Evolutionary conservation across 1,139 yeast genomes (phyloP), one percentile per base, ranked within the genome.

Genomic region (Pichia sp.): DNA sequence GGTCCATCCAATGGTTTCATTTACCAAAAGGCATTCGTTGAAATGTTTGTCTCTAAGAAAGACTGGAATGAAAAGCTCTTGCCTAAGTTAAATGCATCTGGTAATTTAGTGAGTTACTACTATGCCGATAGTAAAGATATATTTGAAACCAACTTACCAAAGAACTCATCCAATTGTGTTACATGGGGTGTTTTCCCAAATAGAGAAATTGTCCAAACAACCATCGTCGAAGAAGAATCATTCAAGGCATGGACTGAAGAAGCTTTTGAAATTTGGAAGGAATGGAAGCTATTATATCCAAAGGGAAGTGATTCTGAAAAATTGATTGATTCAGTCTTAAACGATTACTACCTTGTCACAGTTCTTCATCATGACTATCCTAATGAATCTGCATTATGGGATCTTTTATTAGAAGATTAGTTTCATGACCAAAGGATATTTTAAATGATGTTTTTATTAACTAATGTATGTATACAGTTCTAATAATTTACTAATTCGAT

Each of bases 151-250:
- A 86, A 85, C 57, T 67, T 85, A 60, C 73, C 75, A 1, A 59
- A 67, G 2, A 70, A 68, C 15, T 71, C 76, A 18, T 73, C 84
- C 4, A 66, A 84, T 57, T 96, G 94, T 21, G 94, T 93, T 10
- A 93, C 98, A 0, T 93, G 97, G 97, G 97, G 97, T 48, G 95
- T 86, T 3, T 90, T 91, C 71, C 95, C 95, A 2, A 85, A 83
- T 67, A 77, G 87, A 55, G 96, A 88, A 62, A 83, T 88, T 41
- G 77, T 87, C 30, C 96, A 89, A 64, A 87, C 96, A 2, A 90
- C 98, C 0, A 84, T 89, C 48, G 82, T 90, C 45, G 96, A 89
- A 60, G 84, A 79, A 56, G 95, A 89, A 58, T 86, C 96, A 4
- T 90, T 90, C 69, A 77, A 77, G 56, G 96, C 96, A 1, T 90